A percentile compares a stretch with the other conserved stretches of the same genome.
These are phyloP conservation scores for Ziziphus jujuba DNA, from an alignment of 306 rosid genomes.

Conservation along the genomic window DNA sequence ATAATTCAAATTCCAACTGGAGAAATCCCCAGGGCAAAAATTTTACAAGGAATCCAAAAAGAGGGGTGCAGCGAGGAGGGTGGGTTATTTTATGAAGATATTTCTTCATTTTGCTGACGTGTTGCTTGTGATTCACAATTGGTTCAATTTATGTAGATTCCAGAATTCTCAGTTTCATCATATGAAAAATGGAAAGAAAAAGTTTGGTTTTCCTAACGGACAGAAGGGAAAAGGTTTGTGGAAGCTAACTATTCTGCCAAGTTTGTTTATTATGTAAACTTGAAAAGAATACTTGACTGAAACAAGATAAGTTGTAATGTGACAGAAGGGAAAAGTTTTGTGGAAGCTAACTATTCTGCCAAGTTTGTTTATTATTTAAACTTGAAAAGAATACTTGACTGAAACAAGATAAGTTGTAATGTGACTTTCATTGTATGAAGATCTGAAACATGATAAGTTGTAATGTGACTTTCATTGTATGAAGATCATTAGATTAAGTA, in stretches of 20 bases:
- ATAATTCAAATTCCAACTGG: slow-evolving; percentile 49
- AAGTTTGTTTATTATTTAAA: neutral
- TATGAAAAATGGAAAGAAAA: slow-evolving; percentile 47
- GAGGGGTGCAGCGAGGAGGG: slow-evolving; percentile 52
- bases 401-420: neutral
- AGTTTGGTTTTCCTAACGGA: slow-evolving; percentile 36
- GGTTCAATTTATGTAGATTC: slow-evolving; percentile 48
- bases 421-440: no score
- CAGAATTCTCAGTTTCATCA: slow-evolving; percentile 65
- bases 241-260: slow-evolving; percentile 19
- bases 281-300: neutral
- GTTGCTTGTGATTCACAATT: slow-evolving; percentile 15
- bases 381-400: neutral
- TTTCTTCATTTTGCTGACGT: slow-evolving; percentile 9
- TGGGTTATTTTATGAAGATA: slow-evolving; percentile 25
- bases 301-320: neutral
- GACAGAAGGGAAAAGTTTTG: slow-evolving; percentile 59
- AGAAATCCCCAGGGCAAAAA: slow-evolving; percentile 47
- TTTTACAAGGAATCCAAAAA: slow-evolving; percentile 49
- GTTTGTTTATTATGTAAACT: neutral
- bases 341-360: slow-evolving; percentile 24
- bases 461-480: neutral
- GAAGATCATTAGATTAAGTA: neutral
- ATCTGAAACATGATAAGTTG: no score
- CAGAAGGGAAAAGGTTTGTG: slow-evolving; percentile 62